Conservation (phyloP, 2,329 filamentous ascomycete species). For the Epichloe gansuensis region DNA sequence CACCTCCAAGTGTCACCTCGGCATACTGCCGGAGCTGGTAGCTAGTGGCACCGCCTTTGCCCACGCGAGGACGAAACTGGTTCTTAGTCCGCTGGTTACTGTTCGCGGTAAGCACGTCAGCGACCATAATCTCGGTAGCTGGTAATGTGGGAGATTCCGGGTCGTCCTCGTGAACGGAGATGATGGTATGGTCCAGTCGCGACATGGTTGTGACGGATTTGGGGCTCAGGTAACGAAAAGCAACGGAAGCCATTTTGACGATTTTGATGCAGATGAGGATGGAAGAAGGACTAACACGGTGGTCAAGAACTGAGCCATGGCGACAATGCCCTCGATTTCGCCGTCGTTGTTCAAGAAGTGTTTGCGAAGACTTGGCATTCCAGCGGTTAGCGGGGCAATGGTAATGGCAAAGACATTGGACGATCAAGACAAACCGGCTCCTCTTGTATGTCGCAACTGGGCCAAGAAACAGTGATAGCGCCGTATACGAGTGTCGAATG, state of each 20-base stretch:
- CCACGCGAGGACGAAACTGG: constrained; percentile 81
- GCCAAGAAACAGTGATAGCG: too few relatives aligned
- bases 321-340: constrained; percentile 8
- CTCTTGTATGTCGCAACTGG: background rate
- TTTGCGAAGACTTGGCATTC: constrained; percentile 21
- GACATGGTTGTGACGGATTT: constrained; percentile 21
- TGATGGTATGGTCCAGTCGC: constrained; percentile 18
- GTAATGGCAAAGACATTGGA: background rate
- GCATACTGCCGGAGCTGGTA: constrained; percentile 97
- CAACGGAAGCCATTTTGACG: constrained; percentile 10
- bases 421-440: background rate
- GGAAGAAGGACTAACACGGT: constrained; percentile 26
- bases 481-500: background rate
- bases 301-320: constrained; percentile 30
- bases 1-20: constrained; percentile 89
- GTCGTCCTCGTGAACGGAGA: constrained; percentile 19
- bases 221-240: constrained; percentile 21
- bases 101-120: constrained; percentile 17
- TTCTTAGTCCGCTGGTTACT: constrained; percentile 73
- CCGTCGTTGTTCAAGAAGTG: constrained; percentile 5
- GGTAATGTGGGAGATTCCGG: constrained; percentile 10
- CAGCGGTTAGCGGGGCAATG: constrained; percentile 30
- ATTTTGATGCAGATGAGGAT: constrained; percentile 6
- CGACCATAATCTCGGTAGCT: constrained; percentile 11
- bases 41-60: constrained; percentile 73